phyloP scores from a whole-genome alignment of 495 filamentous ascomycete species.

The Xylaria intraflava region DNA sequence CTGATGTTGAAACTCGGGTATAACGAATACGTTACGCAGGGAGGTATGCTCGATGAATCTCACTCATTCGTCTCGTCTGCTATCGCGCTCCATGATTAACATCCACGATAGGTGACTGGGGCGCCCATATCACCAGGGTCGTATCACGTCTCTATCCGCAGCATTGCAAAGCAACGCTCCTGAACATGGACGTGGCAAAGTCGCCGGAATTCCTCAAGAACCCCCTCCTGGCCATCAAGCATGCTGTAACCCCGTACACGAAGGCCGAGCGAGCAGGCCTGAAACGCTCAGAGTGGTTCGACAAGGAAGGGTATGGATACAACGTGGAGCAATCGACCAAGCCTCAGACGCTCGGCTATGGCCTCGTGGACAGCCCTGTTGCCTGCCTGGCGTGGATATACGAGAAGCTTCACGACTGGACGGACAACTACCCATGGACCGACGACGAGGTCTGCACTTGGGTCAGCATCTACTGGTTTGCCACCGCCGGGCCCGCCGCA shows the following conservation, averaged over 20 bases:
- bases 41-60: constrained; percentile 30
- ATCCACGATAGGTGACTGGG: constrained; percentile 52
- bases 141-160: constrained; percentile 52
- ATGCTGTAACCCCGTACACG: constrained; percentile 31
- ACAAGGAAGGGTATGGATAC: constrained; percentile 50
- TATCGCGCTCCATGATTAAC: not conserved
- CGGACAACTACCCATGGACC: constrained; percentile 59
- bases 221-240: constrained; percentile 40
- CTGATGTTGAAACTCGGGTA: constrained; percentile 64
- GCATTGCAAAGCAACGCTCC: constrained; percentile 54
- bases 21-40: constrained; percentile 48
- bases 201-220: constrained; percentile 29
- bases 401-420: constrained; percentile 65
- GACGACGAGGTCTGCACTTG: constrained; percentile 63
- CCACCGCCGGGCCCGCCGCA: constrained; percentile 49
- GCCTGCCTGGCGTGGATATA: constrained; percentile 60
- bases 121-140: constrained; percentile 53
- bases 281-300: constrained; percentile 47
- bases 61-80: not conserved
- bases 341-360: constrained; percentile 56
- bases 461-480: constrained; percentile 58
- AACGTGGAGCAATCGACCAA: constrained; percentile 50
- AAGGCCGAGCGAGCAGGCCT: constrained; percentile 36
- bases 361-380: constrained; percentile 53
- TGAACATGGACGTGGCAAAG: constrained; percentile 50